Evolutionary conservation across 176 grass and related monocot genomes (phyloP).

Genomic region (Carex scoparia): DNA sequence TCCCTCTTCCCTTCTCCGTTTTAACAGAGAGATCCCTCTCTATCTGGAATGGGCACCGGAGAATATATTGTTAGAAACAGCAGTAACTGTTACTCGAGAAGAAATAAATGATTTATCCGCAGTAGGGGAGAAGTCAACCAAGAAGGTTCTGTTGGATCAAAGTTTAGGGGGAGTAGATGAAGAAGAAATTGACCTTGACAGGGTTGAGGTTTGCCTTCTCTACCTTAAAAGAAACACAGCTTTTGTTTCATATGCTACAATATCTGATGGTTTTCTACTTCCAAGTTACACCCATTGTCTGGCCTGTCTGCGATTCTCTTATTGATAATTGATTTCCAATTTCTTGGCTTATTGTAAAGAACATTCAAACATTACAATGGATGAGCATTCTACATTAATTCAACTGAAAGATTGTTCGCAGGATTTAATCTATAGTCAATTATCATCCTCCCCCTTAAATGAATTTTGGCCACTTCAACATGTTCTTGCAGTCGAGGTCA

Average conservation of each 20-base stretch:
- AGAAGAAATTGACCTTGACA: constrained; percentile 92
- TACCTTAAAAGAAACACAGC: background rate
- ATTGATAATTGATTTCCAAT: background rate
- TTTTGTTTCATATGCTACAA: background rate
- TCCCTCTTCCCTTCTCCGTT: background rate
- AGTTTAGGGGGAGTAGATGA: constrained; percentile 68
- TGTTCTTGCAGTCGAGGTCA: constrained; percentile 71
- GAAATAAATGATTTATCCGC: constrained; percentile 33
- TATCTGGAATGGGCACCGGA: constrained; percentile 95
- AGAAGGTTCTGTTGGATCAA: constrained; percentile 78
- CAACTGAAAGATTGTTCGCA: background rate
- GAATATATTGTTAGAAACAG: constrained; percentile 62
- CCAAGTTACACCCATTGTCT: background rate
- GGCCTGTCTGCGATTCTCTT: background rate
- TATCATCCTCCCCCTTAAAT: constrained; percentile 10
- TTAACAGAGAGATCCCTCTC: constrained; percentile 70
- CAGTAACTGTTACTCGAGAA: constrained; percentile 44
- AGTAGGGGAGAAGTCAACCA: constrained; percentile 52
- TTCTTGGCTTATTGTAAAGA: background rate
- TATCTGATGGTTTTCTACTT: background rate
- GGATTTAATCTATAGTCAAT: background rate
- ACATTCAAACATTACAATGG: background rate
- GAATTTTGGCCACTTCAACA: constrained; percentile 21
- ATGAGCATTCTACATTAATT: background rate
- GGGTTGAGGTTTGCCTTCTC: constrained; percentile 62